Percentiles rank a stretch among this genome's conserved stretches.
Evolutionary conservation across 169 alveolate genomes (phyloP).

Genomic region (Eimeria maxima): DNA sequence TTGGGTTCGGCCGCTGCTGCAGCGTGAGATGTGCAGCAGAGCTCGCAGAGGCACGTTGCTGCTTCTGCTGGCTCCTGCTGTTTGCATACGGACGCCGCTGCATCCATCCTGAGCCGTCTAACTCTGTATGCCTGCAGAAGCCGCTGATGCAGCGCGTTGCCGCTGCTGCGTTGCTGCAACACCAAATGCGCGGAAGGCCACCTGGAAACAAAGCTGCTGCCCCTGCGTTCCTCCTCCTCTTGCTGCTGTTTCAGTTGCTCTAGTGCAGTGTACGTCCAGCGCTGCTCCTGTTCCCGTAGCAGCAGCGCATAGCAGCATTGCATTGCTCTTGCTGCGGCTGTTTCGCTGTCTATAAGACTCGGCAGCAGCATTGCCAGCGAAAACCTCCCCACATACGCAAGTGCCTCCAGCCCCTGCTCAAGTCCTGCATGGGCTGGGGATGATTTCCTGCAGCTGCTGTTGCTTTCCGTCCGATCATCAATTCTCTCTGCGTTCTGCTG

Average conservation of each 20-base stretch:
- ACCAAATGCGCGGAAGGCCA: conserved; percentile 24
- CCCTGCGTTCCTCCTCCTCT: conserved; percentile 48
- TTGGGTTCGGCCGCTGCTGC: neutral
- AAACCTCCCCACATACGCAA: neutral
- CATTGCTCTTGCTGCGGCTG: conserved; percentile 66
- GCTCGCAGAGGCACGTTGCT: conserved; percentile 1
- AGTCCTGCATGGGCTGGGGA: neutral
- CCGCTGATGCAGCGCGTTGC: conserved; percentile 47
- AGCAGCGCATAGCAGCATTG: conserved; percentile 23
- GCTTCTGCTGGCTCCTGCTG: neutral
- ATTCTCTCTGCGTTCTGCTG: neutral
- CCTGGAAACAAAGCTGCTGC: neutral
- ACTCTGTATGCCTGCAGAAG: conserved; percentile 61
- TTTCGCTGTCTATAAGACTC: neutral
- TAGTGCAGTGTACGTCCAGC: conserved; percentile 49
- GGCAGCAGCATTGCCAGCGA: conserved; percentile 59
- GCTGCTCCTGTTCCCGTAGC: conserved; percentile 59
- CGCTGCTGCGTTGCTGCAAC: conserved; percentile 44
- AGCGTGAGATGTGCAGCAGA: neutral
- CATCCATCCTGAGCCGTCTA: conserved; percentile 7
- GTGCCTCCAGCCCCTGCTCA: neutral
- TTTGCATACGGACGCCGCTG: conserved; percentile 2
- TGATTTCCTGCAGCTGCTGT: neutral
- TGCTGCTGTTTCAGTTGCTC: conserved; percentile 37
- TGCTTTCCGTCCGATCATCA: neutral